Evolutionary conservation across 2,329 filamentous ascomycete genomes (phyloP), one percentile per base, ranked within the genome.

Genomic region (Apiospora hydei): DNA sequence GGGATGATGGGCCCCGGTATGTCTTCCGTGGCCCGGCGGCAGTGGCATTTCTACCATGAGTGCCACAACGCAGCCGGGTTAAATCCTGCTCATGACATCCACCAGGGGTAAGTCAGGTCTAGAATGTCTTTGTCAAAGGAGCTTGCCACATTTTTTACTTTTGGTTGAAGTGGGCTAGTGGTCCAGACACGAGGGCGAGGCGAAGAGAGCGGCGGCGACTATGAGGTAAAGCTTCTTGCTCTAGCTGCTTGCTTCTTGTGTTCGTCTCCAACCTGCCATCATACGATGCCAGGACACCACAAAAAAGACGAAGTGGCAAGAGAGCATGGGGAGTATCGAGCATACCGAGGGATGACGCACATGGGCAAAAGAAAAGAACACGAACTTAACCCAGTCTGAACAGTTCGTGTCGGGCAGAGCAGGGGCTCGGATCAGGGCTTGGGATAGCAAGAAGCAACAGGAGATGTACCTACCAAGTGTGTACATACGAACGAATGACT

Each of bases 1-100:
- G 67, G 67, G 67, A 49, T 49, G 67, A 69, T 69, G 47, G 67
- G 44, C 67, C 66, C 26, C 67, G 67, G 67, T 49, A 69, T 38
- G 34, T 46, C 67, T 49, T 69, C 67, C 67, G 67, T n/a, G n/a
- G 34, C 57, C 57, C 57, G 30, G 30, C 57, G 57, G 34, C 53
- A 61, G 53, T 57, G 51, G 26, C 51, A 34, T 34, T 51, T 51
- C n/a, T 26, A 21, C 18, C 18, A 21, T 49, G 46, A n/a, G 46
- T n/a, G n/a, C 46, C 18, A n/a, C 46, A 8, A n/a, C 8, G 21
- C 7, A 49, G 46, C 49, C 14, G n/a, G 24, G 26, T 61, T 49
- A 7, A 38, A 30, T 21, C 26, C 49, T 53, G 26, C 7, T 34
- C 26, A 57, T 61, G 53, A 34, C 26, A 38, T 34, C 30, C 53